Evolutionary conservation across 2,329 filamentous ascomycete species (phyloP), one percentile per base, ranked within the genome.

Genomic region (Talaromyces sp.): DNA sequence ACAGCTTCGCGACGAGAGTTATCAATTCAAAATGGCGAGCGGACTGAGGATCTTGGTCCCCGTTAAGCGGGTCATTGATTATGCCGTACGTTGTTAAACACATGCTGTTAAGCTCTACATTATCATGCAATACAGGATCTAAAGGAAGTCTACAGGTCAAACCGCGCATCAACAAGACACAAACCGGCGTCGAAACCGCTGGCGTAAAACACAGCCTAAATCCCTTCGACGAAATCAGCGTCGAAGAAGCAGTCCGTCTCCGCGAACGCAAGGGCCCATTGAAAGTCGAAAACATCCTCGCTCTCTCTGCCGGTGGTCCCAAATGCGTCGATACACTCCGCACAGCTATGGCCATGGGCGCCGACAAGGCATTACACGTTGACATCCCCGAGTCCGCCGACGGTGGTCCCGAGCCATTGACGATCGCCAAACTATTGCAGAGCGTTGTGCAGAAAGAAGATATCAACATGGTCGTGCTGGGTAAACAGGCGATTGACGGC

Each of bases 161-260:
- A 79, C 87, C 87, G 60, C 85, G 86, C 68, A 86, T 89, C 73
- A 89, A 88, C 81, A 86, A 87, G 69, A 76, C 87, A 67, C 83
- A 86, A 79, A 97, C 93, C 65, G 93, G 87, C 74, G 89, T 99
- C 79, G 93, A 97, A 80, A 96, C 91, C 61, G 84, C 88, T 67
- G 91, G 91, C 69, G 92, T 98, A 73, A 98, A 98, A 81, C 93
- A 98, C 84, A 93, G 89, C 76, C 93, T 99, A 86, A 99, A 98
- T 84, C 95, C 95, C 21, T 99, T 99, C 80, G 95, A 99, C 83
- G 95, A 99, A 79, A 90, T 99, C 73, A 96, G 92, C 48, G 88
- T 99, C 77, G 95, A 99, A 81, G 95, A 98, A 82, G 91, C 93
- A 58, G 91, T 97, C 58, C 92, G 91, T 44, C 89, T 99, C 74